Conservation (phyloP, 345 rosid genomes). For the Populus ilicifolia region DNA sequence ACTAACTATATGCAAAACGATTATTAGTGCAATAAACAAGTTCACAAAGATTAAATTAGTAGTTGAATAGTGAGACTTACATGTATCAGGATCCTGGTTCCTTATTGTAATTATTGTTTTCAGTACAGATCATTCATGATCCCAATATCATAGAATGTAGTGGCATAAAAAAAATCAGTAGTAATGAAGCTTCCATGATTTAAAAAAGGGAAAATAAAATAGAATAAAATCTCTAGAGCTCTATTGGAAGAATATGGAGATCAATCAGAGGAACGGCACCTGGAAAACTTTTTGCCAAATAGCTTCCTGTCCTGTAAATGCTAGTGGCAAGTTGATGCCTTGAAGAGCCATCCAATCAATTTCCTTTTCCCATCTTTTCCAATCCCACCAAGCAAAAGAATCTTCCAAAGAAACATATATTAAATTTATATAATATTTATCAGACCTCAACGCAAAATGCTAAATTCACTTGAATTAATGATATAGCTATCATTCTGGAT, state of each 20-base stretch:
- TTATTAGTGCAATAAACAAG: too few relatives aligned
- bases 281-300: conserved; percentile 66
- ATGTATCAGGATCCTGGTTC: background rate
- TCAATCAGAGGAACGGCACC: conserved; percentile 32
- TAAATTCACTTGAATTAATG: background rate
- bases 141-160: background rate
- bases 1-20: background rate
- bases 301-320: conserved; percentile 74
- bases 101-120: background rate
- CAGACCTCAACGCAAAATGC: conserved; percentile 3
- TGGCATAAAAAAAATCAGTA: background rate
- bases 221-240: background rate
- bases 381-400: conserved; percentile 79
- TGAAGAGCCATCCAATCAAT: conserved; percentile 84
- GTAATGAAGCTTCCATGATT: background rate
- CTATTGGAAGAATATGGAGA: conserved; percentile 3
- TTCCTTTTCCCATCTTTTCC: conserved; percentile 76
- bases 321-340: conserved; percentile 67
- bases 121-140: background rate
- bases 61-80: background rate
- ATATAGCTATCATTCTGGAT: background rate
- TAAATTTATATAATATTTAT: background rate
- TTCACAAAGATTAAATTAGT: background rate
- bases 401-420: conserved; percentile 26
- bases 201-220: background rate